These are phyloP conservation scores for Hirsutella minnesotensis DNA, from an alignment of 2,329 filamentous ascomycete genomes.

Conservation along the genomic window DNA sequence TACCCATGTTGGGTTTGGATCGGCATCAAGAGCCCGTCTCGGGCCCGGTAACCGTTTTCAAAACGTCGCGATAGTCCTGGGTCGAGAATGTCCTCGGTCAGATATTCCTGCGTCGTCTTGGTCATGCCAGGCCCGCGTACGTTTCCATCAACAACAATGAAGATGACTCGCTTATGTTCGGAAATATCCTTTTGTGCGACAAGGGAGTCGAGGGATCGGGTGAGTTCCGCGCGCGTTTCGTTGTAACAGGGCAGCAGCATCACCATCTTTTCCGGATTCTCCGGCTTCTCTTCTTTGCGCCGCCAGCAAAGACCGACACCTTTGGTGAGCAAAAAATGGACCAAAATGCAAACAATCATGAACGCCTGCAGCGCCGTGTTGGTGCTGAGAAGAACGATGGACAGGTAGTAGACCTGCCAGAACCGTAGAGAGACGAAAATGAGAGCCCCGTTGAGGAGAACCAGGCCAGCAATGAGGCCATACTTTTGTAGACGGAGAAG, in stretches of 20 bases:
- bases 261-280: constrained; percentile 30
- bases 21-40: constrained; percentile 33
- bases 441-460: constrained; percentile 20
- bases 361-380: constrained; percentile 29
- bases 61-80: constrained; percentile 20
- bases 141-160: constrained; percentile 36
- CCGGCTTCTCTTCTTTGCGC: constrained; percentile 21
- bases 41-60: constrained; percentile 31
- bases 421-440: constrained; percentile 25
- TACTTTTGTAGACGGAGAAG: constrained; percentile 27
- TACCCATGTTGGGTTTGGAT: constrained; percentile 29
- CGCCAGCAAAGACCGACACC: constrained; percentile 16
- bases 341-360: constrained; percentile 27
- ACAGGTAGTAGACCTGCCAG: constrained; percentile 29
- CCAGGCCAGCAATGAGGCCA: constrained; percentile 23
- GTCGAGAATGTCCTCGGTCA: constrained; percentile 33
- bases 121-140: constrained; percentile 32
- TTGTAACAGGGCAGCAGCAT: constrained; percentile 37
- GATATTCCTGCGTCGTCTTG: constrained; percentile 34
- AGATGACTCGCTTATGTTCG: constrained; percentile 27
- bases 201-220: constrained; percentile 31
- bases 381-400: constrained; percentile 32
- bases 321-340: constrained; percentile 17
- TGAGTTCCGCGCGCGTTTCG: constrained; percentile 31
- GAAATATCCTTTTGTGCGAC: constrained; percentile 29